Base-by-base conservation (phyloP, 768 basidiomycete species). In the Mycena kentingensis region DNA sequence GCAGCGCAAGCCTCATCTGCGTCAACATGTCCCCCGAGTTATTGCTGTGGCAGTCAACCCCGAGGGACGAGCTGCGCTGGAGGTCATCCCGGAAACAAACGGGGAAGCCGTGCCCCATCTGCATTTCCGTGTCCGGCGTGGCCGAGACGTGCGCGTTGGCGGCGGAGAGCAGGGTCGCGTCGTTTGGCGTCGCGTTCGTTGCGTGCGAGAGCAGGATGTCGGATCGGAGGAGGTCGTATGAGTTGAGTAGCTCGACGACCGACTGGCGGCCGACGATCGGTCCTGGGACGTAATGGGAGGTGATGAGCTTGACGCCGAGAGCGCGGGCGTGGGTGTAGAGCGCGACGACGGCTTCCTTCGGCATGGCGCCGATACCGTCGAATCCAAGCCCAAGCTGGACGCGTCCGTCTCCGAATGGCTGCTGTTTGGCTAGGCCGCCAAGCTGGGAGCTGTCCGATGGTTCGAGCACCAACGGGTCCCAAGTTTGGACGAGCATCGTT, bases 1-100 rank as follows among this genome's bases (percentile, higher is more conserved):
- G 57, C 25, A 58, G 19, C 18, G 52, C 51, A 34, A 58, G 48
- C 1, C 57, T 47, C 57, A 58, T 58, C 16, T 58, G 57, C n/a
- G 49, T 22, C 38, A 54, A 49, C 7, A 58, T 51, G 52, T 54
- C 52, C 39, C 44, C 57, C 8, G 57, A 51, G 49, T 51, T 49
- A 43, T 46, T 52, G 12, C 46, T 29, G 43, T 58, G 51, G 49
- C 51, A 58, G 52, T 58, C 56, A 36, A 58, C 28, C 15, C 56
- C 56, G 16, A 58, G 47, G 25, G 57, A 53, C 5, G 55, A 24
- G 15, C 49, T 27, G 7, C 24, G 8, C 34, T 50, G 34, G 4
- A 52, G 27, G 39, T 53, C 51, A 2, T 46, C 39, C 22, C 49
- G 51, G 37, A 58, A 58, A 25, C 46, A 44, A 16, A 58, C 57